Conservation (phyloP, 116 monocot species). For the Phalaenopsis hybrid region DNA sequence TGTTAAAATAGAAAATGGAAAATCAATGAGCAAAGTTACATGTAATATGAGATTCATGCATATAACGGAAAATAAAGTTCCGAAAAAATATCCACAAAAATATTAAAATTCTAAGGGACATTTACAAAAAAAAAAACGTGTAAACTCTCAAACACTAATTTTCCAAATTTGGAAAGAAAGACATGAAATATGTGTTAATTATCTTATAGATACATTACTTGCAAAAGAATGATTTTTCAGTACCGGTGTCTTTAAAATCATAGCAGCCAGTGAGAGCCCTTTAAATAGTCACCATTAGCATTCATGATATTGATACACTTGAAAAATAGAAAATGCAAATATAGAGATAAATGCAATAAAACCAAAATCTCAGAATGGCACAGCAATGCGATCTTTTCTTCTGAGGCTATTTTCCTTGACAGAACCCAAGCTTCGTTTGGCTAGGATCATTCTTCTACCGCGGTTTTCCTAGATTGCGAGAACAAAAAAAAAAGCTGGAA, state of each 20-base stretch:
- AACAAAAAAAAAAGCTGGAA: too few relatives aligned
- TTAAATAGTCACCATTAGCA: neutral
- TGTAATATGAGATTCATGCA: neutral
- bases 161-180: neutral
- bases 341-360: neutral
- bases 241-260: neutral
- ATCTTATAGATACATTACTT: neutral
- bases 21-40: neutral
- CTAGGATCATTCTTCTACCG: too few relatives aligned
- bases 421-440: too few relatives aligned
- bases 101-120: neutral
- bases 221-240: neutral
- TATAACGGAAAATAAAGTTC: too few relatives aligned
- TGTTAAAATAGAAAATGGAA: neutral
- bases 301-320: neutral
- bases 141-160: neutral
- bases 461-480: too few relatives aligned
- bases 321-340: neutral
- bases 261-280: neutral
- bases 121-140: neutral
- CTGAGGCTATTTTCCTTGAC: too few relatives aligned
- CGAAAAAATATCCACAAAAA: neutral
- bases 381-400: too few relatives aligned
- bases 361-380: neutral
- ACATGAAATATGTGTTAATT: neutral